phyloP scores from a whole-genome alignment of 164 flowering plant genomes.

The Nelumbo lutea region DNA sequence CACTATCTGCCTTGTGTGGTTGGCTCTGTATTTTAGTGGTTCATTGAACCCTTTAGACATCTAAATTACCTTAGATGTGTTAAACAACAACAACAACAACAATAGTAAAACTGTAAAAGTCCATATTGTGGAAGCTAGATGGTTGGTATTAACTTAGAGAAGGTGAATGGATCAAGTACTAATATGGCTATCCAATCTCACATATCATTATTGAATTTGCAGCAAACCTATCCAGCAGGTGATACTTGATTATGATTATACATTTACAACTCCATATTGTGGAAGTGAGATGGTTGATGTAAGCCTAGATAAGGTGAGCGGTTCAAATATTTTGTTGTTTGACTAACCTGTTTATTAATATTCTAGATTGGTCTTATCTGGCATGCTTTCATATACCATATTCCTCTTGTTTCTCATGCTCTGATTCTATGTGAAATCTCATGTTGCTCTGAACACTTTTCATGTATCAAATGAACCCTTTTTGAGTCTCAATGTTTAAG shows the following conservation, averaged over 20 bases:
- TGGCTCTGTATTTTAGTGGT: no score
- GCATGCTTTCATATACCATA: background rate
- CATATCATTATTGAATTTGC: conserved; percentile 29
- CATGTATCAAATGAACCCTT: no score
- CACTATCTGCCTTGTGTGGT: no score
- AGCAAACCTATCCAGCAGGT: conserved; percentile 87
- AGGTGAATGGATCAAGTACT: background rate
- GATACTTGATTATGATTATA: conserved; percentile 94
- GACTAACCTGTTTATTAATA: background rate
- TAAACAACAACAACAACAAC: no score
- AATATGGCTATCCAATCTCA: conserved; percentile 6
- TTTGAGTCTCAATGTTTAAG: no score
- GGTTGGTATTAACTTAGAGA: no score
- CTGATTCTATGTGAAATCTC: background rate
- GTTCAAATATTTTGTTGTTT: background rate
- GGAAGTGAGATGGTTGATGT: conserved; percentile 69
- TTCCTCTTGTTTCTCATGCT: background rate
- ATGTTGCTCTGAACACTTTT: background rate
- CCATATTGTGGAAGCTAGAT: no score
- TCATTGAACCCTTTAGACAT: no score
- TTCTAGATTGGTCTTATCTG: background rate
- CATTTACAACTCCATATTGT: conserved; percentile 95
- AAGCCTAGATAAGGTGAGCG: conserved; percentile 42
- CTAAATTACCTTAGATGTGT: no score
- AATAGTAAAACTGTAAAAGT: no score